These are phyloP conservation scores for Elsinoe perseae DNA, from an alignment of 2,329 filamentous ascomycete species.

Conservation along the genomic window DNA sequence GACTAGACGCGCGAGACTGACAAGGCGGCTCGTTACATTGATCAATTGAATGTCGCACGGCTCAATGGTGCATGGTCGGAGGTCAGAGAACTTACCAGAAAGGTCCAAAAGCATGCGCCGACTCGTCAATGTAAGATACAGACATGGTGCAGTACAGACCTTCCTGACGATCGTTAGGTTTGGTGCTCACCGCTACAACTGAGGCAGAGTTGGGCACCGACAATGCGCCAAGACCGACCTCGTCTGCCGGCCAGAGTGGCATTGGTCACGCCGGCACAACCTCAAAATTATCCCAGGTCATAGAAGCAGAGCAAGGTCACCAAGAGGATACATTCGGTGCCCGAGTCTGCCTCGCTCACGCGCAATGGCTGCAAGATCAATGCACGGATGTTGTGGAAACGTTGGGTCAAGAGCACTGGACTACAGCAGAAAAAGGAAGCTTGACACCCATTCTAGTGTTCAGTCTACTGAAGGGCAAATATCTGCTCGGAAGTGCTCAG, in stretches of 20 bases:
- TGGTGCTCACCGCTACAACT: constrained; percentile 40
- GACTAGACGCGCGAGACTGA: constrained; percentile 47
- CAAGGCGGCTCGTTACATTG: constrained; percentile 77
- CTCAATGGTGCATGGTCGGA: constrained; percentile 82
- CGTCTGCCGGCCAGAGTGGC: not conserved
- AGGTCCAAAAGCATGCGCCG: constrained; percentile 88
- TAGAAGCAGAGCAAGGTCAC: constrained; percentile 34
- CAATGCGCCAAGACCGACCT: not conserved
- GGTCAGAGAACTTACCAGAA: constrained; percentile 81
- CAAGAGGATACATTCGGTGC: constrained; percentile 64
- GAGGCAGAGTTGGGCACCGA: constrained; percentile 38
- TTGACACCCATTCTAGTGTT: constrained; percentile 14
- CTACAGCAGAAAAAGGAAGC: not conserved
- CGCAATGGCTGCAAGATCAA: constrained; percentile 67
- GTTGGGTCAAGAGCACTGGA: constrained; percentile 15
- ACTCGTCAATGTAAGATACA: constrained; percentile 65
- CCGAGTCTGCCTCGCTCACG: constrained; percentile 73
- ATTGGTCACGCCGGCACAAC: constrained; percentile 6
- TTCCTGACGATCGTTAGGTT: constrained; percentile 28
- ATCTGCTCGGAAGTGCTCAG: constrained; percentile 26
- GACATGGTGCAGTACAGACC: constrained; percentile 15
- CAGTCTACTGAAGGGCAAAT: constrained; percentile 23
- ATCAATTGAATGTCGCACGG: constrained; percentile 74
- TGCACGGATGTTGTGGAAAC: constrained; percentile 16
- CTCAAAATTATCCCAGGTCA: constrained; percentile 20